phyloP scores from a whole-genome alignment of 371 early-diverging fungal species.

The Rhizopus delemar region DNA sequence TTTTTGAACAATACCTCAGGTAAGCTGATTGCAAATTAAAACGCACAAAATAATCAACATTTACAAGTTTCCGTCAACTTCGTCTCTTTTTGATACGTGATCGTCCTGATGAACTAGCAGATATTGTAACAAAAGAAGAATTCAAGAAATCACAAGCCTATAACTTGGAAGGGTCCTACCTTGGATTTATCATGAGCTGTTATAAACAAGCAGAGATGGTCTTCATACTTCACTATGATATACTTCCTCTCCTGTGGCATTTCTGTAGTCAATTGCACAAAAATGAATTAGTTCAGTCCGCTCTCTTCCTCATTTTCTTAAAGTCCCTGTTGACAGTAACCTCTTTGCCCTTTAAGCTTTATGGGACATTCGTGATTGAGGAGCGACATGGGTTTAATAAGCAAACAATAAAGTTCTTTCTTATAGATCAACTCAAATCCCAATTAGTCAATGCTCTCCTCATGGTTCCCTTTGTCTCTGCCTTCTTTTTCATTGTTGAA shows the following conservation, averaged over 20 bases:
- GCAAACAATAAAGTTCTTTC: slow-evolving; percentile 77
- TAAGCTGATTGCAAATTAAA: slow-evolving; percentile 18
- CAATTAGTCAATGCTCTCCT: slow-evolving; percentile 65
- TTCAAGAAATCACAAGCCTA: slow-evolving; percentile 84
- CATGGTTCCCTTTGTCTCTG: slow-evolving; percentile 77
- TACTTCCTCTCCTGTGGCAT: slow-evolving; percentile 76
- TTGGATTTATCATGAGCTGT: slow-evolving; percentile 64
- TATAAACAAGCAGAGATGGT: slow-evolving; percentile 63
- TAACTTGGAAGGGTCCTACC: slow-evolving; percentile 81
- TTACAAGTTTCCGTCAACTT: slow-evolving; percentile 68
- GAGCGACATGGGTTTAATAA: slow-evolving; percentile 96
- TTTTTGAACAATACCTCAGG: slow-evolving; percentile 68
- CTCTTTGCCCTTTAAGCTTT: slow-evolving; percentile 79
- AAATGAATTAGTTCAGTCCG: slow-evolving; percentile 66
- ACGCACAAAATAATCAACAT: neutral
- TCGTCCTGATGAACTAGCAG: slow-evolving; percentile 60
- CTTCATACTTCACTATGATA: slow-evolving; percentile 61
- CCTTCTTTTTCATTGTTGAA: slow-evolving; percentile 76
- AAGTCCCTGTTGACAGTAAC: slow-evolving; percentile 62
- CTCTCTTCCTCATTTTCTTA: slow-evolving; percentile 68
- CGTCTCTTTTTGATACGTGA: slow-evolving; percentile 60
- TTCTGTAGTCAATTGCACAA: slow-evolving; percentile 54
- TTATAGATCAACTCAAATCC: slow-evolving; percentile 80
- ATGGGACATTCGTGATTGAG: slow-evolving; percentile 93
- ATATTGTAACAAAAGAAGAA: slow-evolving; percentile 65